Percentiles rank a stretch among this genome's conserved stretches.
These are phyloP conservation scores for Lepraria neglecta DNA, from an alignment of 495 filamentous ascomycete genomes.

Conservation along the genomic window DNA sequence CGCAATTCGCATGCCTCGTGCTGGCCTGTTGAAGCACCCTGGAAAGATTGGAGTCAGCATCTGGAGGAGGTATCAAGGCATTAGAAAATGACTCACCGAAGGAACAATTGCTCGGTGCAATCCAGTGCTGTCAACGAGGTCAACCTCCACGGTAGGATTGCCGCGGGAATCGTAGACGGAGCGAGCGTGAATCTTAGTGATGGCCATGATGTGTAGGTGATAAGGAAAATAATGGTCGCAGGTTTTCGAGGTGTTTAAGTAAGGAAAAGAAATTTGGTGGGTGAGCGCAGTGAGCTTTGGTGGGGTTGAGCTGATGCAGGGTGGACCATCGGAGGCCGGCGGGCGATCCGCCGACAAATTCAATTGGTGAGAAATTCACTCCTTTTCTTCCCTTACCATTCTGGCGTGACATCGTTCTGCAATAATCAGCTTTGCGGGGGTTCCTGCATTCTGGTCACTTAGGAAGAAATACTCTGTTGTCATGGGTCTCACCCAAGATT, in stretches of 20 bases:
- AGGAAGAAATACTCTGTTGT: too few species aligned
- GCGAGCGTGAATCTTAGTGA: slow-evolving; percentile 97
- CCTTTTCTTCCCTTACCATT: background rate
- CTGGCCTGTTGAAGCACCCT: slow-evolving; percentile 55
- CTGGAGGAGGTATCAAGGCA: background rate
- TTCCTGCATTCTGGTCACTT: too few species aligned
- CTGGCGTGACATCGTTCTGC: too few species aligned
- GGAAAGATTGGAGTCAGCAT: background rate
- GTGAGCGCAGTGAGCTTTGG: slow-evolving; percentile 10
- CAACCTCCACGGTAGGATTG: slow-evolving; percentile 93
- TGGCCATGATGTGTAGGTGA: slow-evolving; percentile 62
- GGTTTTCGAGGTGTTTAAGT: background rate
- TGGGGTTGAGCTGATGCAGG: background rate
- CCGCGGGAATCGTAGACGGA: slow-evolving; percentile 99
- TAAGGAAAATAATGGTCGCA: background rate
- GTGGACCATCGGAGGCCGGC: slow-evolving; percentile 10
- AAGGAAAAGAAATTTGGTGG: background rate
- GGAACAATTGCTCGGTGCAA: slow-evolving; percentile 98
- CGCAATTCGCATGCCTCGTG: slow-evolving; percentile 98
- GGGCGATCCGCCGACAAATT: background rate
- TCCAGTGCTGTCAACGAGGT: slow-evolving; percentile 92
- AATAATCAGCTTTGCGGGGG: background rate
- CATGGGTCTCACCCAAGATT: too few species aligned
- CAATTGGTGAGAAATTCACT: slow-evolving; percentile 6
- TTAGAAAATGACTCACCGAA: slow-evolving; percentile 93